Conservation (phyloP, 1,284 basidiomycete genomes). For the Takashimella koratensis region DNA sequence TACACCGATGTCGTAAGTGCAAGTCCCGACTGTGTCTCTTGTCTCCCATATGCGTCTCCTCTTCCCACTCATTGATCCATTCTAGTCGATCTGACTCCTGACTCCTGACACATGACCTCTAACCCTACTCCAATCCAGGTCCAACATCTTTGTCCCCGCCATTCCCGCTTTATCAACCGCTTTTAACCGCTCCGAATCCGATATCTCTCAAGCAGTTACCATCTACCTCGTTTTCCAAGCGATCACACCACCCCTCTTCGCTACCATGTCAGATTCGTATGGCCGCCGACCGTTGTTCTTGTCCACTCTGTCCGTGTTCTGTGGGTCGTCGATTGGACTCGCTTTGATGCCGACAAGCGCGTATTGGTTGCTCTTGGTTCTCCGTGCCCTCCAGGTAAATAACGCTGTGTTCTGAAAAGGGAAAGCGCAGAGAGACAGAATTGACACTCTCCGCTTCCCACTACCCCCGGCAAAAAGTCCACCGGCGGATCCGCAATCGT, state of each 20-base stretch:
- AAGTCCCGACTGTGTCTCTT: too few relatives aligned
- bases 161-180: constrained; percentile 31
- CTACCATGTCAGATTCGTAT: constrained; percentile 30
- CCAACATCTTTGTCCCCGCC: constrained; percentile 40
- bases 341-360: constrained; percentile 38
- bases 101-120: too few relatives aligned
- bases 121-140: too few relatives aligned
- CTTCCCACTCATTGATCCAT: too few relatives aligned
- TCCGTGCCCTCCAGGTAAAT: constrained; percentile 35
- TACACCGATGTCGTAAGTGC: too few relatives aligned
- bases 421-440: too few relatives aligned
- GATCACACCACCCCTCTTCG: constrained; percentile 38
- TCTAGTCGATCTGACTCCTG: too few relatives aligned
- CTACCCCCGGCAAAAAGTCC: too few relatives aligned
- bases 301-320: constrained; percentile 29
- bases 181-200: constrained; percentile 28
- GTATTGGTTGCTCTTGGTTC: constrained; percentile 38
- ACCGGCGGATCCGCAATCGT: constrained; percentile 38
- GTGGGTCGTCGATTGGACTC: constrained; percentile 31
- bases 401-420: too few relatives aligned
- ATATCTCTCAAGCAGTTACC: constrained; percentile 41
- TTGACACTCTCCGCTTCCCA: too few relatives aligned
- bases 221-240: constrained; percentile 41
- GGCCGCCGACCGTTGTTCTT: constrained; percentile 42
- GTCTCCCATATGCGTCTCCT: too few relatives aligned